A percentile compares a stretch with the other conserved stretches of the same genome.
phyloP scores from a whole-genome alignment of 2,329 filamentous ascomycete genomes.

The Corinectria fuckeliana region DNA sequence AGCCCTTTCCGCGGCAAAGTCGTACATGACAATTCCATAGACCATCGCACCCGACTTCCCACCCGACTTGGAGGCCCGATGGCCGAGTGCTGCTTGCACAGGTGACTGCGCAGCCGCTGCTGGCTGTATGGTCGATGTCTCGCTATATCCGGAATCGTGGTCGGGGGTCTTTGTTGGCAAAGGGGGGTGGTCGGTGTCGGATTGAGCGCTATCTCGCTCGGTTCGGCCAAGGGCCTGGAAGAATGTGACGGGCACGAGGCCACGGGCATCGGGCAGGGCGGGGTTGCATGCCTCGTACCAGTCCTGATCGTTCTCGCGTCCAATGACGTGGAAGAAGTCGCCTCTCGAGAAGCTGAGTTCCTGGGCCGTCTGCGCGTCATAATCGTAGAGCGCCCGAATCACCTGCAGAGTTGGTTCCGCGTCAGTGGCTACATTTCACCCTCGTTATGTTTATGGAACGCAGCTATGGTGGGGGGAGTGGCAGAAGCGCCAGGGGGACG shows the following conservation, averaged over 20 bases:
- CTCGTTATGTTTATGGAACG: constrained; percentile 18
- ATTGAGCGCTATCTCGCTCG: constrained; percentile 84
- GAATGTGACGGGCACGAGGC: constrained; percentile 90
- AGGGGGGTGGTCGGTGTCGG: constrained; percentile 57
- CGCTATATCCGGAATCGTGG: constrained; percentile 86
- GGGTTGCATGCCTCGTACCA: constrained; percentile 99
- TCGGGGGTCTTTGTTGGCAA: constrained; percentile 66
- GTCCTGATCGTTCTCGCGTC: constrained; percentile 89
- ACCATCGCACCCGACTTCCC: constrained; percentile 80
- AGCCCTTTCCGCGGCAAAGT: constrained; percentile 93
- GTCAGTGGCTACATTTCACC: constrained; percentile 29
- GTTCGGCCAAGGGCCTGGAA: constrained; percentile 94
- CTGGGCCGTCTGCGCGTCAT: constrained; percentile 76
- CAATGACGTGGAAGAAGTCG: constrained; percentile 98
- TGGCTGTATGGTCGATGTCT: constrained; percentile 42
- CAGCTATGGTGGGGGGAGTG: constrained; percentile 25
- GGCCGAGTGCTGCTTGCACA: constrained; percentile 36
- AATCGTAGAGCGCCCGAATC: constrained; percentile 95
- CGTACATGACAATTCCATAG: constrained; percentile 95
- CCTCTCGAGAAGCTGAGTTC: constrained; percentile 92
- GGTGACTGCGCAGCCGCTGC: constrained; percentile 18
- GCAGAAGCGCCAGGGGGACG: constrained; percentile 10
- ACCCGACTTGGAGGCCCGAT: constrained; percentile 59
- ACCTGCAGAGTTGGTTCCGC: constrained; percentile 63
- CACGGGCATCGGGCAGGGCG: constrained; percentile 81